Base-by-base conservation (phyloP, 495 filamentous ascomycete genomes). In the Staphylotrichum longicolle region DNA sequence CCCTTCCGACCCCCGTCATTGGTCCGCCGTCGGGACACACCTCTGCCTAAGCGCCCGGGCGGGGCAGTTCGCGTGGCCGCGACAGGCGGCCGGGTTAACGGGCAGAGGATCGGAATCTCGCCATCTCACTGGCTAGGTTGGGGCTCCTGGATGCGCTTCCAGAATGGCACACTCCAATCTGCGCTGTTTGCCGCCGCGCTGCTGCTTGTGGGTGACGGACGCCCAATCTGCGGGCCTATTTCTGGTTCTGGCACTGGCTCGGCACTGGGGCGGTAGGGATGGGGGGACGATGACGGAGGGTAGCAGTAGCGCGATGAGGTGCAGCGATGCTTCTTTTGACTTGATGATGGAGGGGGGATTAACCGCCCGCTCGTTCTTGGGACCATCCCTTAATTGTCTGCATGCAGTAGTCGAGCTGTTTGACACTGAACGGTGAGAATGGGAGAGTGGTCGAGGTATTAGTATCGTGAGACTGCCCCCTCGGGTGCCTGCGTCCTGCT, bases 401-500 rank as follows among this genome's bases (percentile, higher is more conserved):
- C 10, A 44, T 60, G 58, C 58, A 60, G 48, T 1, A 35, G 27
- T 27, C 20, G 20, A 27, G 40, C 5, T 39, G 37, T 7, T 7
- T 56, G 12, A 27, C 3, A 10, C 39, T 47, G 34, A 2, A 5
- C 11, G 15, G 5, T 50, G n/a, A 40, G 37, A 15, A 9, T 20
- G 35, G n/a, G 46, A 6, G 33, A 60, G 41, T 60, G 50, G 58
- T 1, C 4, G 42, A 11, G 47, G 55, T 60, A 58, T 58, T 58
- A 53, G 54, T 62, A 58, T 62, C 62, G 50, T 55, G 56, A 46
- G 54, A 58, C 48, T 34, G 56, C 48, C 61, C 33, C 50, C 10
- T 54, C 58, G 42, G 41, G 49, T 47, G 11, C 33, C 58, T 60
- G 41, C 49, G 4, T 60, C 11, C 15, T 60, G 33, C 33, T 46